These are phyloP conservation scores for Talaromyces verruculosus DNA, from an alignment of 2,329 filamentous ascomycete species.

Conservation along the genomic window DNA sequence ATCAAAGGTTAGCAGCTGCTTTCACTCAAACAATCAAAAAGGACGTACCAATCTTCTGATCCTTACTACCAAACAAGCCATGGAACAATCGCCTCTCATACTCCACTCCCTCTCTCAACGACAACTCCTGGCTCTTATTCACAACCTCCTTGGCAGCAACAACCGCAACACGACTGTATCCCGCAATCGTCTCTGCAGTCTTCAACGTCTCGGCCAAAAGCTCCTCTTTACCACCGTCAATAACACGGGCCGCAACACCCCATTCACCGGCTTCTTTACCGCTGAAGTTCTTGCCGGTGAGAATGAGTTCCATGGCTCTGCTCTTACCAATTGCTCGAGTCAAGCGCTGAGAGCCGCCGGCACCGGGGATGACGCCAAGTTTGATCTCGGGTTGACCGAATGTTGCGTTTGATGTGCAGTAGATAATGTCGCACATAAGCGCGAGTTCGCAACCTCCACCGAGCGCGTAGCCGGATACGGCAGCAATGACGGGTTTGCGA, in stretches of 20 bases:
- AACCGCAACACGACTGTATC: conserved; percentile 81
- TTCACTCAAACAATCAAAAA: background rate
- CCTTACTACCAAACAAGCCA: conserved; percentile 84
- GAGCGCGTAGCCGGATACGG: conserved; percentile 90
- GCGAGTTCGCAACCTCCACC: conserved; percentile 95
- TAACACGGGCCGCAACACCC: conserved; percentile 83
- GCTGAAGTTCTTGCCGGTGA: conserved; percentile 80
- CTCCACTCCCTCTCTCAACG: conserved; percentile 85
- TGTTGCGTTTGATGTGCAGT: conserved; percentile 80
- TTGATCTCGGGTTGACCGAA: conserved; percentile 98
- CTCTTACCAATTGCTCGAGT: conserved; percentile 81
- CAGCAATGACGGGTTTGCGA: conserved; percentile 92
- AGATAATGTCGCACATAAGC: conserved; percentile 95
- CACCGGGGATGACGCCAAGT: conserved; percentile 87
- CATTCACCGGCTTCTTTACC: conserved; percentile 83
- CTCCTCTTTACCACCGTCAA: conserved; percentile 71
- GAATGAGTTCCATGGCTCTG: conserved; percentile 85
- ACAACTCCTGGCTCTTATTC: conserved; percentile 94
- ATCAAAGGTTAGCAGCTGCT: background rate
- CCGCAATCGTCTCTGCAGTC: conserved; percentile 85
- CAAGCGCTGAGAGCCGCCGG: conserved; percentile 84
- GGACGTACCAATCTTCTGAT: conserved; percentile 84
- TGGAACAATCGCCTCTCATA: conserved; percentile 94
- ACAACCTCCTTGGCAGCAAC: conserved; percentile 96
- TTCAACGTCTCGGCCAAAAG: conserved; percentile 77